A percentile compares a stretch with the other conserved stretches of the same genome.
Conservation (phyloP, 179 eudicot genomes). For the Actinidia polygama region DNA sequence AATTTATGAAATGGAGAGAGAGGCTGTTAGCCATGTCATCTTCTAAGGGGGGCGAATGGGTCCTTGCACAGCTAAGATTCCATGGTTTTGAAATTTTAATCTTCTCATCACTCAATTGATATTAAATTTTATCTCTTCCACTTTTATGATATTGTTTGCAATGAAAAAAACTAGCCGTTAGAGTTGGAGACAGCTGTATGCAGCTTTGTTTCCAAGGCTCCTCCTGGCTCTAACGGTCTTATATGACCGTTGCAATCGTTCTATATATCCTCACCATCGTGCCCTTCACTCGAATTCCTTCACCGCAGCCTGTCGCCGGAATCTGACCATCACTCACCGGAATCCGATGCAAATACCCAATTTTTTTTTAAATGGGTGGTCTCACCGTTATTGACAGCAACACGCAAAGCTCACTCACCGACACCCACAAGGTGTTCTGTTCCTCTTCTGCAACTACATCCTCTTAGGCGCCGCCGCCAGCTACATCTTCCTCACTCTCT, state of each 20-base stretch:
- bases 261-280: neutral
- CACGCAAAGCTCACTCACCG: neutral
- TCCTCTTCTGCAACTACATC: conserved; percentile 58
- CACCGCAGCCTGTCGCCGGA: neutral
- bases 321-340: too few relatives aligned
- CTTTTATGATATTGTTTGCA: too few relatives aligned
- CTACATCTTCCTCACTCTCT: conserved; percentile 66
- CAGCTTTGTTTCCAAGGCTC: neutral
- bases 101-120: too few relatives aligned
- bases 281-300: neutral
- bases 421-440: conserved; percentile 50
- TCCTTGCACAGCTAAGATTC: too few relatives aligned
- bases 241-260: neutral
- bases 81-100: too few relatives aligned
- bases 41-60: too few relatives aligned
- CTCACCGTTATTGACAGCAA: neutral
- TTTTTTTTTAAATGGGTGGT: neutral
- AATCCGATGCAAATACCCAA: neutral
- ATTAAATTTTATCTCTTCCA: too few relatives aligned
- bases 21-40: too few relatives aligned
- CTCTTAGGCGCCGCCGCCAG: conserved; percentile 61
- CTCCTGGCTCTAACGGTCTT: neutral
- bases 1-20: too few relatives aligned
- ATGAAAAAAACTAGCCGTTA: conserved; percentile 11
- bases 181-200: neutral